phyloP scores from a whole-genome alignment of 192 early-diverging fungal genomes.

The Oehlia diaphana region DNA sequence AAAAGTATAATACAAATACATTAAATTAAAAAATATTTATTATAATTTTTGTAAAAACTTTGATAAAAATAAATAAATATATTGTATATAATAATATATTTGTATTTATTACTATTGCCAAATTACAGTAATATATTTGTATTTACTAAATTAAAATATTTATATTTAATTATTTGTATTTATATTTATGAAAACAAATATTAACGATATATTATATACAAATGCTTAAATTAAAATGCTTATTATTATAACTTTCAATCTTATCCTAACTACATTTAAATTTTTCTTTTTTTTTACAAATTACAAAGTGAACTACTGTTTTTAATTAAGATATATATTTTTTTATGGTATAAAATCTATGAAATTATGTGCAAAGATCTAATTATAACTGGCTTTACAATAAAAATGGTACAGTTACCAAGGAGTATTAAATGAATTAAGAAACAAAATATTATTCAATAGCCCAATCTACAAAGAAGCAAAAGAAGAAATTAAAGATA shows the following conservation, averaged over 20 bases:
- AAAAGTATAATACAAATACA: no score
- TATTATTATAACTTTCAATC: constrained; percentile 1
- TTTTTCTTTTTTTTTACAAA: neutral
- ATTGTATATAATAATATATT: no score
- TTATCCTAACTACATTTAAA: neutral
- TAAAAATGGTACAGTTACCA: constrained; percentile 3
- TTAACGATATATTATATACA: neutral
- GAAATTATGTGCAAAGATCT: constrained; percentile 2
- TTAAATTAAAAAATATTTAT: no score
- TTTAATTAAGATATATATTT: neutral
- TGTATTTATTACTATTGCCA: no score
- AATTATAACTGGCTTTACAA: constrained; percentile 9
- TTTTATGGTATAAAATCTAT: constrained; percentile 15
- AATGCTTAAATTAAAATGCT: constrained; percentile 1
- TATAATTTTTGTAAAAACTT: no score
- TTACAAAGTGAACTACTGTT: neutral
- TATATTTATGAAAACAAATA: no score
- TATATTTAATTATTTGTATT: no score
- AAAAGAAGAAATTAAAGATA: constrained; percentile 4
- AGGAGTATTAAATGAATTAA: constrained; percentile 13
- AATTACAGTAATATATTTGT: no score
- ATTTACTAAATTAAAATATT: no score
- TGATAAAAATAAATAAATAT: no score
- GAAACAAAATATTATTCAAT: constrained; percentile 11
- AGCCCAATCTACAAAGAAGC: constrained; percentile 9